phyloP scores from a whole-genome alignment of 495 filamentous ascomycete species.

The Aspergillus olivimuriae region DNA sequence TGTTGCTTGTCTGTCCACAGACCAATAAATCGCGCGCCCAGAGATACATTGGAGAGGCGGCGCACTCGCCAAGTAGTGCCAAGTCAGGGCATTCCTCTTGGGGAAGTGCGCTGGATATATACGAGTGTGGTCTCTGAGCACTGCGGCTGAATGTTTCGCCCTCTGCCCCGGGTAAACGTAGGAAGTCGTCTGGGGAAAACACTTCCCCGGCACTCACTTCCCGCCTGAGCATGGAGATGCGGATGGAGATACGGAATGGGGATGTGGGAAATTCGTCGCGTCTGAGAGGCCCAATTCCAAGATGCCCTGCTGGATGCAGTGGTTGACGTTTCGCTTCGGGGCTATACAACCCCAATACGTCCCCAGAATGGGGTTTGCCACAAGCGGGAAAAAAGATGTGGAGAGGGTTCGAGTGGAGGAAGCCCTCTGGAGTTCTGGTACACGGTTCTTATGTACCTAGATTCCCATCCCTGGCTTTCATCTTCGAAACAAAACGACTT shows the following conservation, averaged over 20 bases:
- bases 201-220: conserved; percentile 24
- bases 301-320: not conserved
- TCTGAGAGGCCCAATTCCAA: not conserved
- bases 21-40: too few species aligned
- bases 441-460: conserved; percentile 19
- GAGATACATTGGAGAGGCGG: too few species aligned
- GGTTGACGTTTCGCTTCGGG: conserved; percentile 7
- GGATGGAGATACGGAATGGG: not conserved
- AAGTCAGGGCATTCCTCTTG: not conserved
- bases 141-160: conserved; percentile 12
- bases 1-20: too few species aligned
- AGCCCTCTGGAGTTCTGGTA: conserved; percentile 15
- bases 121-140: conserved; percentile 1
- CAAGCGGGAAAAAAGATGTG: conserved; percentile 21
- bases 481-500: too few species aligned
- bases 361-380: conserved; percentile 26
- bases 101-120: not conserved
- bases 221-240: conserved; percentile 15
- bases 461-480: conserved; percentile 9
- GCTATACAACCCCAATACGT: conserved; percentile 23
- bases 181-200: conserved; percentile 26
- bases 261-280: conserved; percentile 13
- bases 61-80: not conserved
- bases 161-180: conserved; percentile 5
- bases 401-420: conserved; percentile 19